phyloP scores from a whole-genome alignment of 305 asterid species.

The Caryopteris hybrid region DNA sequence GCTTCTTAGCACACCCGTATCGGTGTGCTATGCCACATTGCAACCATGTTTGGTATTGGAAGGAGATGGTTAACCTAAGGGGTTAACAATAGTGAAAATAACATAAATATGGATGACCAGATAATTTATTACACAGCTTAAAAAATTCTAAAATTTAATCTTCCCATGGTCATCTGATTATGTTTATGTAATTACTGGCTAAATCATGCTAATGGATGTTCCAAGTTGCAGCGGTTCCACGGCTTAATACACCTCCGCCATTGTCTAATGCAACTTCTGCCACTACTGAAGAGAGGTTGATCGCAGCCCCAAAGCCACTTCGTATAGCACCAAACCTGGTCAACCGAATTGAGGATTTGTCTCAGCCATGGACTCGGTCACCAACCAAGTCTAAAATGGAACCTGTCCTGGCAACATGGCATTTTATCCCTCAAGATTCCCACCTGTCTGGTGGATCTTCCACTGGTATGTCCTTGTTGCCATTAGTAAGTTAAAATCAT shows the following conservation, averaged over 20 bases:
- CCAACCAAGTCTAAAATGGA: conserved; percentile 97
- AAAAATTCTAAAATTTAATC: background rate
- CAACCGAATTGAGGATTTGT: conserved; percentile 80
- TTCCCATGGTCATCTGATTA: background rate
- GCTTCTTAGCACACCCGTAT: too few species aligned
- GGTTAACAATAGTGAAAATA: conserved; percentile 1
- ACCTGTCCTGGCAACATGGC: conserved; percentile 87
- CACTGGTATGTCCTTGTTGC: conserved; percentile 45
- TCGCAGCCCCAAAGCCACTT: conserved; percentile 85
- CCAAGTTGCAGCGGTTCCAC: conserved; percentile 79
- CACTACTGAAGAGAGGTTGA: conserved; percentile 43
- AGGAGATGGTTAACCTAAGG: conserved; percentile 4
- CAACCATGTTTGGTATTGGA: background rate
- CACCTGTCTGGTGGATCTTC: conserved; percentile 42
- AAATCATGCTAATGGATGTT: conserved; percentile 15
- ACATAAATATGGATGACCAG: conserved; percentile 1
- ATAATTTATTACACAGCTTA: background rate
- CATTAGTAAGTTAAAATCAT: conserved; percentile 16
- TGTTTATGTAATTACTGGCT: conserved; percentile 6
- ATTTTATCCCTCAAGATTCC: conserved; percentile 57
- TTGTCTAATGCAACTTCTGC: conserved; percentile 42
- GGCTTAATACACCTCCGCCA: conserved; percentile 96
- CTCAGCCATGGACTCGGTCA: conserved; percentile 99
- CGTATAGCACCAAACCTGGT: conserved; percentile 73
- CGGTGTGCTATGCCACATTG: conserved; percentile 3